Percentiles rank a stretch among this genome's conserved stretches.
phyloP scores from a whole-genome alignment of 495 filamentous ascomycete genomes.

The Paragyromitra xinjiangensis region DNA sequence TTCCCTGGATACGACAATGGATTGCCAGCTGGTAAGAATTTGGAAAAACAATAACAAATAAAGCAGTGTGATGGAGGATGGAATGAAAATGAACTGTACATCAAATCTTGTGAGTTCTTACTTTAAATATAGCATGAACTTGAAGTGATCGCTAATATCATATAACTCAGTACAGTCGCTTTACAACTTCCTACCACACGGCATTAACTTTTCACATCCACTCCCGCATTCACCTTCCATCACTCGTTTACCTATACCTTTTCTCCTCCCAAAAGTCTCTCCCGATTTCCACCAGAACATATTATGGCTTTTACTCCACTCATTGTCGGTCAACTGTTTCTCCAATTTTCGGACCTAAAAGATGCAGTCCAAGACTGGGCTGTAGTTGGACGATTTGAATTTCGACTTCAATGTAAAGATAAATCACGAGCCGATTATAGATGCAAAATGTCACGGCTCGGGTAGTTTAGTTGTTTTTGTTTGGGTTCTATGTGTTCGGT shows the following conservation, averaged over 20 bases:
- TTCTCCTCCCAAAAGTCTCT: too few relatives aligned
- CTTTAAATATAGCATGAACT: too few relatives aligned
- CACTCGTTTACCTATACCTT: too few relatives aligned
- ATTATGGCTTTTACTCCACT: constrained; percentile 1
- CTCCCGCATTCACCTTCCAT: too few relatives aligned
- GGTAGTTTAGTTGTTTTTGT: too few relatives aligned
- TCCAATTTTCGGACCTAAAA: neutral
- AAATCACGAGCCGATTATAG: neutral
- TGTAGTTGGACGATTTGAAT: constrained; percentile 7
- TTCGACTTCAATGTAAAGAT: neutral
- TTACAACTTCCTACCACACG: too few relatives aligned
- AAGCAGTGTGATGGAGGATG: neutral
- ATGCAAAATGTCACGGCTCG: too few relatives aligned
- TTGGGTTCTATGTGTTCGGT: too few relatives aligned
- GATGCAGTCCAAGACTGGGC: constrained; percentile 7
- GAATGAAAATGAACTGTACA: neutral
- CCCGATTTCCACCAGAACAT: too few relatives aligned
- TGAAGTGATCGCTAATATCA: too few relatives aligned
- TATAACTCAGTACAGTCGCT: too few relatives aligned
- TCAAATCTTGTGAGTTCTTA: neutral
- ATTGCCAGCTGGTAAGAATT: neutral
- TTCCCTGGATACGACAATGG: neutral
- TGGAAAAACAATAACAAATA: constrained; percentile 2
- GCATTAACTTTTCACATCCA: too few relatives aligned
- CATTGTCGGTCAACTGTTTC: neutral